These are phyloP conservation scores for Stentor roeselii DNA, from an alignment of 73 alveolate genomes.

Conservation along the genomic window DNA sequence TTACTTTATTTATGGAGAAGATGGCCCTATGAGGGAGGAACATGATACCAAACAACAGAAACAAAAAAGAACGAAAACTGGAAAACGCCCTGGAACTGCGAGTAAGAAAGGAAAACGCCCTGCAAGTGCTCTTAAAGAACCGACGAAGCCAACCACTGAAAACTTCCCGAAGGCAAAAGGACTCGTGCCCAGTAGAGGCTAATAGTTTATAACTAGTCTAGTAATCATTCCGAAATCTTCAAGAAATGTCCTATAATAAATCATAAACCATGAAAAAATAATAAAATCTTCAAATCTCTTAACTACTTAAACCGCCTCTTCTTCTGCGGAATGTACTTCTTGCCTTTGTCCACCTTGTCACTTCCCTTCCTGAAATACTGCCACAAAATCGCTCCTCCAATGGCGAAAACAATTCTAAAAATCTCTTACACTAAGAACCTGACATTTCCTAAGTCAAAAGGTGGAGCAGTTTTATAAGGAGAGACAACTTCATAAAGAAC, in stretches of 20 bases:
- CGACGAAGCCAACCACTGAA: constrained; percentile 20
- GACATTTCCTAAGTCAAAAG: not conserved
- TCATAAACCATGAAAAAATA: too few relatives aligned
- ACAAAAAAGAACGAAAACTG: constrained; percentile 46
- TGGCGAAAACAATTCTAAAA: not conserved
- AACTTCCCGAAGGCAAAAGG: constrained; percentile 60
- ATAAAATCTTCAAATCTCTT: not conserved
- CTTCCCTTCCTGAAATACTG: constrained; percentile 3
- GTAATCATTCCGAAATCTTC: not conserved
- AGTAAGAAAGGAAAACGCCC: constrained; percentile 52
- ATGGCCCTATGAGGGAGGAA: constrained; percentile 83
- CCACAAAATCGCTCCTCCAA: constrained; percentile 26
- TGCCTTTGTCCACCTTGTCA: not conserved
- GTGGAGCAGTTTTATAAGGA: constrained; percentile 2
- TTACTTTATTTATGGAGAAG: constrained; percentile 75
- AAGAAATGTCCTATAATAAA: not conserved
- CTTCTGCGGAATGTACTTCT: not conserved
- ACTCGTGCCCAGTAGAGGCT: constrained; percentile 24
- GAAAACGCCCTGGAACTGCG: constrained; percentile 62
- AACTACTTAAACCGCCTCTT: not conserved
- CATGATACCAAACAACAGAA: constrained; percentile 49
- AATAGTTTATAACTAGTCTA: not conserved
- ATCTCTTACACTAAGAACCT: not conserved
- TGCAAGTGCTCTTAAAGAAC: constrained; percentile 43
- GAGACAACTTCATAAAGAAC: not conserved